These are phyloP conservation scores for Nepenthes mirabilis DNA, from an alignment of 148 eudicot genomes.

Conservation along the genomic window DNA sequence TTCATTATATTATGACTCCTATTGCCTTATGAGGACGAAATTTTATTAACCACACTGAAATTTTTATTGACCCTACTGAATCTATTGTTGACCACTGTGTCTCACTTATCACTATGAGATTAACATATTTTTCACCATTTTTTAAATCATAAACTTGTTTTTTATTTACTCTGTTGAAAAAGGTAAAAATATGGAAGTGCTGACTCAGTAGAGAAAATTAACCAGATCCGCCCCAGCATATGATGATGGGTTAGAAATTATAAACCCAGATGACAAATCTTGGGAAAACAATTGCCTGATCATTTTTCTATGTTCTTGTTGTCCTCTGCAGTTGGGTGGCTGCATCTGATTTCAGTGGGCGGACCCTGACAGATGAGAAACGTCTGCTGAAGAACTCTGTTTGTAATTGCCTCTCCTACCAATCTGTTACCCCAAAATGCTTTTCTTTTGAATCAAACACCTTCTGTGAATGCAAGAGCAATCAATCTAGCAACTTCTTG, in stretches of 20 bases:
- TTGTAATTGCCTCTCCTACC: not conserved
- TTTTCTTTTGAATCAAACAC: too few relatives aligned
- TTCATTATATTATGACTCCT: not conserved
- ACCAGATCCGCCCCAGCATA: too few relatives aligned
- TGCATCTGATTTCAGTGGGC: conserved; percentile 14
- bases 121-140: too few relatives aligned
- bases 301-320: not conserved
- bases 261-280: too few relatives aligned
- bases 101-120: not conserved
- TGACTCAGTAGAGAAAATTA: too few relatives aligned
- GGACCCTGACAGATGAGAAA: not conserved
- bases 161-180: not conserved
- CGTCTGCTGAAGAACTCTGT: not conserved
- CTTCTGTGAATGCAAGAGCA: too few relatives aligned
- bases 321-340: conserved; percentile 40
- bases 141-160: not conserved
- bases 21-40: not conserved
- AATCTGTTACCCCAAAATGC: too few relatives aligned
- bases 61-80: too few relatives aligned
- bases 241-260: too few relatives aligned
- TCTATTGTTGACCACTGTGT: not conserved
- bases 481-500: too few relatives aligned
- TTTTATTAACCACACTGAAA: too few relatives aligned
- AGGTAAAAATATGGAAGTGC: too few relatives aligned
- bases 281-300: not conserved